phyloP scores from a whole-genome alignment of 2,329 filamentous ascomycete genomes.

The Bipolaris oryzae region DNA sequence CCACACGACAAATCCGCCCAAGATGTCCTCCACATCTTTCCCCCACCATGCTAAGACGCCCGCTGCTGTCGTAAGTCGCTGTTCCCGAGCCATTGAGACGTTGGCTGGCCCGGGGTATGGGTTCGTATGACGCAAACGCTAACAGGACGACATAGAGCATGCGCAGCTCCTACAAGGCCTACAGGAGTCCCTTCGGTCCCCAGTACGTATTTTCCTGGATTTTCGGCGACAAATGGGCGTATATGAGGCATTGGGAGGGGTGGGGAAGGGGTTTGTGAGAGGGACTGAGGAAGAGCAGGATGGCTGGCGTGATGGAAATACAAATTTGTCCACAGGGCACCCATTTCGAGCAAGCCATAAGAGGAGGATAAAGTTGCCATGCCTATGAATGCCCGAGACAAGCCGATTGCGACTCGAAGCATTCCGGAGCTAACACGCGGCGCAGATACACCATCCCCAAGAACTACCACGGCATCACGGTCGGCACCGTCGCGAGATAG shows the following conservation, averaged over 20 bases:
- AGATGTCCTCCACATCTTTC: conserved; percentile 26
- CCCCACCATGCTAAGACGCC: conserved; percentile 35
- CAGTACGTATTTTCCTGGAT: conserved; percentile 54
- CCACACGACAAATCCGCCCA: conserved; percentile 19
- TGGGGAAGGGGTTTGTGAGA: neutral
- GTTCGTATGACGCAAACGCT: conserved; percentile 22
- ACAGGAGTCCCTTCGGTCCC: conserved; percentile 63
- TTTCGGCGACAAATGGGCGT: conserved; percentile 4
- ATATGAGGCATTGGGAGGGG: neutral
- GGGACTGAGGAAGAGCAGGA: conserved; percentile 2
- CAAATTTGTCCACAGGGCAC: neutral
- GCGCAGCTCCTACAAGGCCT: conserved; percentile 55
- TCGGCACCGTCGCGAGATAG: conserved; percentile 51
- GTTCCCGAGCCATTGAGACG: neutral
- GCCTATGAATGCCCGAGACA: neutral
- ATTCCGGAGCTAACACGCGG: conserved; percentile 21
- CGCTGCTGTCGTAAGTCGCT: conserved; percentile 36
- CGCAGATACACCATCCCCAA: conserved; percentile 58
- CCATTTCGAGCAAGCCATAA: neutral
- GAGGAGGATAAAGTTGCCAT: neutral
- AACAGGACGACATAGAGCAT: conserved; percentile 29
- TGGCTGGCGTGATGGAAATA: neutral
- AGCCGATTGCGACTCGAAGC: neutral
- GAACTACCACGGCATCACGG: conserved; percentile 58
- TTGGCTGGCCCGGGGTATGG: neutral